Evolutionary conservation across 2,329 filamentous ascomycete species (phyloP), one percentile per base, ranked within the genome.

Genomic region (Sclerotinia sclerotiorum): DNA sequence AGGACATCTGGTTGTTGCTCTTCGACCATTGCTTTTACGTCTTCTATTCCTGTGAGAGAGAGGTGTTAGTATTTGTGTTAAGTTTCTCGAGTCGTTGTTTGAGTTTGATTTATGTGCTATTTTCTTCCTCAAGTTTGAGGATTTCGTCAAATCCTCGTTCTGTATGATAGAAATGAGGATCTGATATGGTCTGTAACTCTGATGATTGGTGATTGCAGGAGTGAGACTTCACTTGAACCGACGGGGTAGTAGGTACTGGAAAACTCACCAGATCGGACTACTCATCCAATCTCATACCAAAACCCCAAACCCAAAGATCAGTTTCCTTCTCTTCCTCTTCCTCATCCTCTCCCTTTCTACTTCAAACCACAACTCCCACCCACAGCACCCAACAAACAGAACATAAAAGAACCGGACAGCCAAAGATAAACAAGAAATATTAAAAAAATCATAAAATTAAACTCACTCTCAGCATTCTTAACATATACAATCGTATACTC

Each of bases 401-500:
- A 35, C 7, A 35, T 4, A 7, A 35, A 4, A 7, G 32, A 35
- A 35, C 29, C 29, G 5, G 10, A 35, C 29, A 29, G 7, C 7
- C 7, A 35, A 35, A 8, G 6, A 35, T 1, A 5, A 35, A 35
- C 5, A 35, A 35, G 1, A 35, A 35, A 6, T 8, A 35, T 6
- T 32, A 32, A 32, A 32, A 35, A 35, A 35, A 35, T 35, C 35
- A 35, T 35, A 35, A 35, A 35, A 49, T 24, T 21, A 21, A 48
- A 76, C 82, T 73, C 77, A 89, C 87, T 84, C 54, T 85, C 83
- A 73, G 83, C 86, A 76, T 91, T 91, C 48, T 81, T 87, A 32
- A 84, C 82, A 75, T 91, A 82, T 49, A 84, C 80, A 72, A 91
- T 90, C 1, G 82, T 85, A 77, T 90, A 91, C 51, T 79, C 80